Evolutionary conservation across 176 grass and related monocot genomes (phyloP).

Genomic region (Tillandsia leiboldiana): DNA sequence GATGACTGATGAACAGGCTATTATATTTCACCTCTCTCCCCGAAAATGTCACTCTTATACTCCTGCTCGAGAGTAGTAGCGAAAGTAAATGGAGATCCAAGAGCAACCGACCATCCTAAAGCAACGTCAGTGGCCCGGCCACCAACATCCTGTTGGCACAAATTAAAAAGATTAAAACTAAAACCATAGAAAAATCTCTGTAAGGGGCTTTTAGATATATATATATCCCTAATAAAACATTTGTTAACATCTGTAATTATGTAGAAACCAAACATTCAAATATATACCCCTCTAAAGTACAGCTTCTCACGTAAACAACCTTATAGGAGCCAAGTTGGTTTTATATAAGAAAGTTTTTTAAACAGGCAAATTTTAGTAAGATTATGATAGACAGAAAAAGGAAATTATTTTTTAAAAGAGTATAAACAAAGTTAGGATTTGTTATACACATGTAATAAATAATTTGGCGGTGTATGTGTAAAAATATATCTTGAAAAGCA

Average conservation of each 20-base stretch:
- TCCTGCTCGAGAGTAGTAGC: not conserved
- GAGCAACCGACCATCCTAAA: constrained; percentile 75
- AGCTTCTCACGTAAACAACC: too few species aligned
- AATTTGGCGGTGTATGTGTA: too few species aligned
- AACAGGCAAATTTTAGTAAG: too few species aligned
- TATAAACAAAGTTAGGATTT: not conserved
- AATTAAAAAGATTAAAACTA: not conserved
- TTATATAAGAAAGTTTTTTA: too few species aligned
- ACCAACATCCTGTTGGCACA: constrained; percentile 52
- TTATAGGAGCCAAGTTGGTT: too few species aligned
- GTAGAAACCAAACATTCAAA: too few species aligned
- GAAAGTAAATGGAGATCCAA: constrained; percentile 49
- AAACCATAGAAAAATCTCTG: not conserved
- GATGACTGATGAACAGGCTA: not conserved
- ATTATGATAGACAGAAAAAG: too few species aligned
- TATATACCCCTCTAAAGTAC: too few species aligned
- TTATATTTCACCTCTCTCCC: constrained; percentile 44
- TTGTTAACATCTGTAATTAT: not conserved
- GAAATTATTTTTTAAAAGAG: too few species aligned
- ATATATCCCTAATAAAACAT: not conserved
- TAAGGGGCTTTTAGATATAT: not conserved
- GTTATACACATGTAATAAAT: not conserved
- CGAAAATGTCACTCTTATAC: constrained; percentile 47
- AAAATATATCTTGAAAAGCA: too few species aligned
- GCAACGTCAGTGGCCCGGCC: constrained; percentile 74